Base-by-base conservation (phyloP, 2,329 filamentous ascomycete genomes). In the Neopestalotiopsis sp. region DNA sequence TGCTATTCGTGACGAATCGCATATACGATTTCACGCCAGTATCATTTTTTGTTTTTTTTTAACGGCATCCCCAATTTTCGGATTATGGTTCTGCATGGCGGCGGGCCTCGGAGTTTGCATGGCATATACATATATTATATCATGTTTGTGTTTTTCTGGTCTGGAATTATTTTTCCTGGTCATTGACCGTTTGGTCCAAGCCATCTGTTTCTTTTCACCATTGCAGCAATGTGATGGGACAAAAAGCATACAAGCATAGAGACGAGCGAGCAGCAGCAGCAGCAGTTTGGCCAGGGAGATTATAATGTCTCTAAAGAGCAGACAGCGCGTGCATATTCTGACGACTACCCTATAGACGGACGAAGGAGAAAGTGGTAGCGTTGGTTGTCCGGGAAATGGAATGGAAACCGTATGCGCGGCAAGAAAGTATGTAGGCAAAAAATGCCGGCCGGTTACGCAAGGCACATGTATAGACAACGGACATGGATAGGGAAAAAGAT, bases 401-500 rank as follows among this genome's bases (percentile, higher is more conserved):
- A 49, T 34, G n/a, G n/a, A 49, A 49, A 34, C 38, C 14, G 30
- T 38, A 38, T 38, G 30, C n/a, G 14, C 40, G 14, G 30, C 12
- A n/a, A 38, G 59, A 42, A 62, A 59, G 30, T 59, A 30, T 59
- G 38, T 30, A 32, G 42, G n/a, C 45, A 49, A 34, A 49, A n/a
- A 49, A 20, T 9, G 24, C 28, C 17, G 40, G 28, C 38, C 20
- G 5, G 45, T 20, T 14, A 38, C 38, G 45, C 42, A 53, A 49
- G 20, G 62, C 62, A 65, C 45, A 65, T 49, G 62, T 58, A 49
- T 66, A 58, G 38, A 66, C 30, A 32, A n/a, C 38, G 64, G 64
- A 66, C 53, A 56, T 38, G 45, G 64, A 32, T 57, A 66, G 45
- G 64, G 14, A 66, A 63, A 63, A 63, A 42, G 28, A 63, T 42